Conservation (phyloP, 129 eudicot species). For the sunflower (Helianthus annuus) region DNA sequence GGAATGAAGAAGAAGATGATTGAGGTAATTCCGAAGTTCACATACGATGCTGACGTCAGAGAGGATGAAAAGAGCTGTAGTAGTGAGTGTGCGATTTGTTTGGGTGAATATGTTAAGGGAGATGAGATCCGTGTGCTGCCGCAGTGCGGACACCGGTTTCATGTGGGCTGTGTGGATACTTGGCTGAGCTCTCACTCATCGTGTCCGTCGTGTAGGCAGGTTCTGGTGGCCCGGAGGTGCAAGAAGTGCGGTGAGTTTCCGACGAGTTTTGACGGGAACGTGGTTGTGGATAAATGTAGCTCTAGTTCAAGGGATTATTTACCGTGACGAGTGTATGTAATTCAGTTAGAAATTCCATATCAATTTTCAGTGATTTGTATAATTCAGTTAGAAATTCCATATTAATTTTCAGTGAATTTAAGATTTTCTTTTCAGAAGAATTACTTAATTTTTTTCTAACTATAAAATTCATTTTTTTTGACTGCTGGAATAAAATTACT, state of each 20-base stretch:
- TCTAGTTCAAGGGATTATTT: slow-evolving; percentile 26
- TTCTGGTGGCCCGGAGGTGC: slow-evolving; percentile 47
- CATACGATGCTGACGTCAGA: background rate
- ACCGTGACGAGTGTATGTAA: slow-evolving; percentile 23
- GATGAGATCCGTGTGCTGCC: slow-evolving; percentile 53
- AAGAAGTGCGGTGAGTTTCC: slow-evolving; percentile 56
- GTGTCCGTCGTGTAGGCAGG: slow-evolving; percentile 51
- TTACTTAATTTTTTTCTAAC: no score
- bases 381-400: no score
- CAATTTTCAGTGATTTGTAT: no score
- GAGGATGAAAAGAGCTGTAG: background rate
- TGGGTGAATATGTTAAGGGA: slow-evolving; percentile 29
- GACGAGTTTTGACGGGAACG: slow-evolving; percentile 7
- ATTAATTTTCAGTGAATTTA: no score
- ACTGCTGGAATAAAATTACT: no score
- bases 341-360: background rate
- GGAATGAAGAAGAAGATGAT: slow-evolving; percentile 32
- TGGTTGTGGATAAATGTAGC: slow-evolving; percentile 4
- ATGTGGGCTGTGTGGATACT: slow-evolving; percentile 17
- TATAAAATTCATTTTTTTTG: no score
- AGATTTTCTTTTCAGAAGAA: no score
- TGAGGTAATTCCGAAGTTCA: slow-evolving; percentile 25
- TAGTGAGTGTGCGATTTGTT: slow-evolving; percentile 39
- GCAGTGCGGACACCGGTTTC: slow-evolving; percentile 36
- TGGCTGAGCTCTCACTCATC: slow-evolving; percentile 37